Base-by-base conservation (phyloP, 164 flowering plant species). In the Hamamelis virginiana region DNA sequence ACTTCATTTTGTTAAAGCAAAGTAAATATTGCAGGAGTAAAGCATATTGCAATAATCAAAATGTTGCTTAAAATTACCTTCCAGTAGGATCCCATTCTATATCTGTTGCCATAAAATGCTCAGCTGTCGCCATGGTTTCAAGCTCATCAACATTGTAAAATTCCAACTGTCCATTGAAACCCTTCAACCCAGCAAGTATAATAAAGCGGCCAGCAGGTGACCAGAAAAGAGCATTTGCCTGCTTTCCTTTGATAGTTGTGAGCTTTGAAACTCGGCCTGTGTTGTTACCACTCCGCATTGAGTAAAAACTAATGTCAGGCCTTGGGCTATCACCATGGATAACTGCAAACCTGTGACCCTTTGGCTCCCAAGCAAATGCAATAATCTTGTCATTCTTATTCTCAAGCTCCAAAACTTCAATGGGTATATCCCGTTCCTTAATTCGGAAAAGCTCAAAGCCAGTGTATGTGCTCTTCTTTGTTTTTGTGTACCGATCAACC, bases 21-120 rank as follows among this genome's bases (percentile, higher is more conserved):
- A 6, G 41, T 2, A 33, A 33, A 33, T 33, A 33, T 33, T 33
- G 41, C 41, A 33, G 41, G 6, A 33, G 41, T 33, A 33, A 33
- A 33, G 4, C 41, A 33, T 6, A 33, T 33, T 33, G n/a, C 41
- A 33, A 33, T 33, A 33, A 33, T 2, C 4, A 60, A 60, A 47
- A 15, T 33, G 25, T 38, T 9, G 9, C 26, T 28, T 2, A 5
- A 68, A 48, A 57, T 67, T 78, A 91, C 98, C 98, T 92, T 74
- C 99, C 99, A 51, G 99, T 91, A 16, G 99, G 97, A 78, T 96
- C 98, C 97, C 99, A 96, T 78, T 91, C 97, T 70, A 93, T 78
- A 76, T 91, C 95, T 33, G 99, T 93, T 10, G 98, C 98, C 97
- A 86, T 91, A 74, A 93, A 96, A 76, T 96, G 98, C 69, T 93